Evolutionary conservation across 352 stramenopile genomes (phyloP).

Genomic region (Pythium angustatum): DNA sequence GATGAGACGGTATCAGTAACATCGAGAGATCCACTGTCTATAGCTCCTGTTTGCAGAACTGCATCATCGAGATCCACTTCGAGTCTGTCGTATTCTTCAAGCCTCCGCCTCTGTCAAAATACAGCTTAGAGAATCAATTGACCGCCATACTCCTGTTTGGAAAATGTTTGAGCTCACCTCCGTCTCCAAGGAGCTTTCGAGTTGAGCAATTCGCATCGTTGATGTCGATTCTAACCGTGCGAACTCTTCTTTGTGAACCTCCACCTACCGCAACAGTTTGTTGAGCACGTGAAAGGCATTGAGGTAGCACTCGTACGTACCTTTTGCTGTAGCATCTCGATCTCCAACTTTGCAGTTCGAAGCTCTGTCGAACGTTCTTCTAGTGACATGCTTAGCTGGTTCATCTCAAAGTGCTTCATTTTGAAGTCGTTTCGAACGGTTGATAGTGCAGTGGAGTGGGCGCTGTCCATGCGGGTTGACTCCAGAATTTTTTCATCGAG

Average conservation of each 20-base stretch:
- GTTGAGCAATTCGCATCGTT: conserved; percentile 54
- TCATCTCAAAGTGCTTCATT: conserved; percentile 83
- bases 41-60: conserved; percentile 59
- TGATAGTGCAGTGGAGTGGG: conserved; percentile 50
- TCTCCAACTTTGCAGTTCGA: conserved; percentile 39
- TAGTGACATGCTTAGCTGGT: conserved; percentile 57
- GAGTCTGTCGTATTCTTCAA: conserved; percentile 74
- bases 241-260: conserved; percentile 75
- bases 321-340: conserved; percentile 78
- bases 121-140: background rate
- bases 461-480: conserved; percentile 51
- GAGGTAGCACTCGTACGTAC: conserved; percentile 24
- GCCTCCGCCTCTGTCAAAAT: conserved; percentile 40
- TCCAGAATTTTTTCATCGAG: conserved; percentile 68
- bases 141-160: background rate
- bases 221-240: conserved; percentile 64
- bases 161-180: conserved; percentile 35
- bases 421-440: conserved; percentile 65
- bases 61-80: conserved; percentile 74
- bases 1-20: background rate
- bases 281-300: background rate
- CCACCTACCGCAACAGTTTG: conserved; percentile 34
- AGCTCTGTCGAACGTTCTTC: conserved; percentile 51
- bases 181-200: conserved; percentile 53
- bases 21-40: conserved; percentile 13